phyloP scores from a whole-genome alignment of 805 yeast genomes.

The Candida peoriensis region DNA sequence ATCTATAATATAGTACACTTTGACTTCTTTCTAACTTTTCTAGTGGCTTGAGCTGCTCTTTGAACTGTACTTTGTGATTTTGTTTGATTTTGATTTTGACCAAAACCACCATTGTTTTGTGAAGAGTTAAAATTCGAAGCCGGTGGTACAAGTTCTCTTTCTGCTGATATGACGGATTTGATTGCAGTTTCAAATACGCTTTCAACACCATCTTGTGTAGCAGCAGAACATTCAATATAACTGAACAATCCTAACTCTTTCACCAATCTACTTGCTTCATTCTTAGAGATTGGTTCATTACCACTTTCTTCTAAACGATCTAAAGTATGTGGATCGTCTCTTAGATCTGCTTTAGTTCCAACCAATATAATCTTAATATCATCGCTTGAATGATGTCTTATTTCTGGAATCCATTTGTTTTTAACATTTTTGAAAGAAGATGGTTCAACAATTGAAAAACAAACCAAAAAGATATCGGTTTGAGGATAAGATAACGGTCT shows the following conservation, averaged over 20 bases:
- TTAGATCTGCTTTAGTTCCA: conserved; percentile 85
- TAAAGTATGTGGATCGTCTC: conserved; percentile 75
- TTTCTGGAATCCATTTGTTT: conserved; percentile 83
- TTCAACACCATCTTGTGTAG: conserved; percentile 81
- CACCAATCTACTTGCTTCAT: conserved; percentile 65
- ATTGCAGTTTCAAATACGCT: conserved; percentile 83
- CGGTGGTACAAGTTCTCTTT: conserved; percentile 10
- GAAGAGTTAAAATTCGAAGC: conserved; percentile 3
- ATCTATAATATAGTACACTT: conserved; percentile 42
- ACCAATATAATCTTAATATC: conserved; percentile 66
- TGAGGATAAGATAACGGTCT: conserved; percentile 90
- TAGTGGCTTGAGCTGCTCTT: conserved; percentile 4
- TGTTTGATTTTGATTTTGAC: neutral
- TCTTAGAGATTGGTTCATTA: conserved; percentile 52
- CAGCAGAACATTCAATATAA: conserved; percentile 86
- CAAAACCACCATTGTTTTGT: neutral
- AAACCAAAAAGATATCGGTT: conserved; percentile 80
- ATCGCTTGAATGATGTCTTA: conserved; percentile 74
- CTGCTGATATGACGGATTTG: conserved; percentile 46
- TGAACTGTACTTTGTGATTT: neutral
- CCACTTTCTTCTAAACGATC: conserved; percentile 58
- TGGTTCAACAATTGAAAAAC: conserved; percentile 82
- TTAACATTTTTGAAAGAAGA: conserved; percentile 75
- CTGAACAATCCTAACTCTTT: conserved; percentile 66
- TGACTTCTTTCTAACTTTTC: conserved; percentile 38